phyloP scores from a whole-genome alignment of 2,329 filamentous ascomycete genomes.

The Diaporthe sp. region DNA sequence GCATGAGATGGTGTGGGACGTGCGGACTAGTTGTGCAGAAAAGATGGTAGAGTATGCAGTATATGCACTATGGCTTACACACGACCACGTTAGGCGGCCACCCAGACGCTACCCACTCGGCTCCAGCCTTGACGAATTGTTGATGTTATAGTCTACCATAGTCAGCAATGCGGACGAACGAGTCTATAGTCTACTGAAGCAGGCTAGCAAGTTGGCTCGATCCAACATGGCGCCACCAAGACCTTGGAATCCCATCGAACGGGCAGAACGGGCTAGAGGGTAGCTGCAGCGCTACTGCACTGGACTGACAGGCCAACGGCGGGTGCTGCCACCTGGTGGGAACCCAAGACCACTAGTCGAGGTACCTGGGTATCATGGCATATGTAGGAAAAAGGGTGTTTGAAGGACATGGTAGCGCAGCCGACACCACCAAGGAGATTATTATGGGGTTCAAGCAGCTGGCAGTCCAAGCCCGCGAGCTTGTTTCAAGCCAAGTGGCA shows the following conservation, averaged over 20 bases:
- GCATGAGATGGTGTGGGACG: constrained; percentile 28
- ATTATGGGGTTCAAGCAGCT: constrained; percentile 15
- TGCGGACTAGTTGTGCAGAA: constrained; percentile 5
- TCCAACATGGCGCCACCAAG: constrained; percentile 23
- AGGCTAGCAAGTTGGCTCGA: constrained; percentile 15
- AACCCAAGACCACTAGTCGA: not conserved
- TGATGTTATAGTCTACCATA: not conserved
- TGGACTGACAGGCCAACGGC: constrained; percentile 25
- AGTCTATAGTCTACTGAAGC: constrained; percentile 11
- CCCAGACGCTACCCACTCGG: constrained; percentile 17
- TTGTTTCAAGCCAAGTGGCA: constrained; percentile 27
- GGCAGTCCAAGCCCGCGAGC: constrained; percentile 23
- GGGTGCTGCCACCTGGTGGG: constrained; percentile 26
- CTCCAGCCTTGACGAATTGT: not conserved
- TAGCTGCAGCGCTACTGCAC: constrained; percentile 28
- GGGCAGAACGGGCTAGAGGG: constrained; percentile 7
- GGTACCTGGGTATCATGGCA: constrained; percentile 4
- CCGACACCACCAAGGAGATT: not conserved
- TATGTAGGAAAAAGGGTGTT: not conserved
- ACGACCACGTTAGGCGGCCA: not conserved
- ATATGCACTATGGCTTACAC: constrained; percentile 16
- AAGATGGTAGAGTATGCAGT: not conserved
- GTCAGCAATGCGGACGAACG: constrained; percentile 24
- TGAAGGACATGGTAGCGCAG: not conserved
- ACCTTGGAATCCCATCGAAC: constrained; percentile 25